Percentiles rank a stretch among this genome's conserved stretches.
phyloP scores from a whole-genome alignment of 371 early-diverging fungal genomes.

The Nematocida displodere region DNA sequence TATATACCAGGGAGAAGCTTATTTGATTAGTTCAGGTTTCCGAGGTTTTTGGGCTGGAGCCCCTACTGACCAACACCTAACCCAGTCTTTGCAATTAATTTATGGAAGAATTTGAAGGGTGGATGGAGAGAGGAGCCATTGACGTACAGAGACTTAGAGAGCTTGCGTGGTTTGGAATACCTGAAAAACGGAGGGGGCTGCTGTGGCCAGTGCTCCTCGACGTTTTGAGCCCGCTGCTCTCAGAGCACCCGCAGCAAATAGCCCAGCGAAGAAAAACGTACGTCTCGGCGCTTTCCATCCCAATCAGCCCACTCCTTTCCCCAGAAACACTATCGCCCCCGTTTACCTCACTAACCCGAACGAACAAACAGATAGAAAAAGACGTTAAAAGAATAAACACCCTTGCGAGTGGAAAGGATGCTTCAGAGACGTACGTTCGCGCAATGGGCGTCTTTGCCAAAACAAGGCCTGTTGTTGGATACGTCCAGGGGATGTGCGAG shows the following conservation, averaged over 20 bases:
- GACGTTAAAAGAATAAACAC: conserved; percentile 15
- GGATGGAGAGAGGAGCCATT: background rate
- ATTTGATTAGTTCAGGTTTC: background rate
- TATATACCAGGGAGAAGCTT: too few relatives aligned
- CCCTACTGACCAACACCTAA: background rate
- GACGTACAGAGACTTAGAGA: conserved; percentile 8
- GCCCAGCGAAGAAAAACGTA: background rate
- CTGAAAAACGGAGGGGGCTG: background rate
- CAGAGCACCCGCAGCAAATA: background rate
- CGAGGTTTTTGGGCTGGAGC: background rate
- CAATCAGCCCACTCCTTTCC: background rate
- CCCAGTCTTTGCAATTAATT: background rate
- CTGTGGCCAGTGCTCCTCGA: conserved; percentile 42
- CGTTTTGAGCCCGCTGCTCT: conserved; percentile 4
- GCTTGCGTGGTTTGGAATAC: conserved; percentile 40
- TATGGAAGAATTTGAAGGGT: background rate
- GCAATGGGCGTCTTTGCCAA: conserved; percentile 39
- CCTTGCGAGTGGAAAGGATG: background rate
- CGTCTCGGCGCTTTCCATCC: background rate
- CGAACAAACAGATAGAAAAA: conserved; percentile 33
- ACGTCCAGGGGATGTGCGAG: conserved; percentile 51
- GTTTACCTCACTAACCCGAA: background rate
- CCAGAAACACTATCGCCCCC: conserved; percentile 42
- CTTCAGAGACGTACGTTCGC: background rate
- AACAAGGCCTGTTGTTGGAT: conserved; percentile 34